Conservation (phyloP, 768 basidiomycete species). For the Kwoniella sp. region DNA sequence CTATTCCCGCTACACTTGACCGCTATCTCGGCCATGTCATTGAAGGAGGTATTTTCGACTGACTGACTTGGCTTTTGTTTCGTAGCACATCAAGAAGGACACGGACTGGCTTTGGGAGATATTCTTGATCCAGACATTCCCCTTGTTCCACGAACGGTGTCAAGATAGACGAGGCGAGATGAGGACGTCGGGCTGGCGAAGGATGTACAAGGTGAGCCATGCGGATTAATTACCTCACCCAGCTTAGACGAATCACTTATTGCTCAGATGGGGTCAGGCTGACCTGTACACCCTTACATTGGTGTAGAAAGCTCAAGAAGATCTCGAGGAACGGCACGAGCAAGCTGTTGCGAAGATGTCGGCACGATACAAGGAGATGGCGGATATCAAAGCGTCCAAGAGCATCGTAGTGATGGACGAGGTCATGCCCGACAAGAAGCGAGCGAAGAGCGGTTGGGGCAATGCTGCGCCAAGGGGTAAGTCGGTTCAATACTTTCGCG, state of each 20-base stretch:
- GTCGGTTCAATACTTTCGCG: background rate
- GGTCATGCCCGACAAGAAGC: conserved; percentile 27
- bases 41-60: too few relatives aligned
- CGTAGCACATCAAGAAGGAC: conserved; percentile 43
- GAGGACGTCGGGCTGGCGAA: conserved; percentile 44
- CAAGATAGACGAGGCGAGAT: conserved; percentile 29
- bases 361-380: conserved; percentile 41
- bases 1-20: too few relatives aligned
- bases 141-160: conserved; percentile 35
- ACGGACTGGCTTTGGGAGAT: conserved; percentile 50
- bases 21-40: too few relatives aligned
- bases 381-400: conserved; percentile 38
- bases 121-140: conserved; percentile 34
- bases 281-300: background rate
- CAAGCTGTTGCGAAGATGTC: conserved; percentile 33
- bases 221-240: too few relatives aligned
- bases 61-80: background rate
- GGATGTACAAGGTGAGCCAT: conserved; percentile 47
- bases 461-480: background rate
- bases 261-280: too few relatives aligned
- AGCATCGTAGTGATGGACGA: conserved; percentile 39
- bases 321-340: conserved; percentile 29
- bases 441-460: conserved; percentile 15
- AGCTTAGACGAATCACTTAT: background rate
- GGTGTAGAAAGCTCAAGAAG: conserved; percentile 41